These are phyloP conservation scores for Clitopilus hobsonii DNA, from an alignment of 768 basidiomycete species.

Conservation along the genomic window DNA sequence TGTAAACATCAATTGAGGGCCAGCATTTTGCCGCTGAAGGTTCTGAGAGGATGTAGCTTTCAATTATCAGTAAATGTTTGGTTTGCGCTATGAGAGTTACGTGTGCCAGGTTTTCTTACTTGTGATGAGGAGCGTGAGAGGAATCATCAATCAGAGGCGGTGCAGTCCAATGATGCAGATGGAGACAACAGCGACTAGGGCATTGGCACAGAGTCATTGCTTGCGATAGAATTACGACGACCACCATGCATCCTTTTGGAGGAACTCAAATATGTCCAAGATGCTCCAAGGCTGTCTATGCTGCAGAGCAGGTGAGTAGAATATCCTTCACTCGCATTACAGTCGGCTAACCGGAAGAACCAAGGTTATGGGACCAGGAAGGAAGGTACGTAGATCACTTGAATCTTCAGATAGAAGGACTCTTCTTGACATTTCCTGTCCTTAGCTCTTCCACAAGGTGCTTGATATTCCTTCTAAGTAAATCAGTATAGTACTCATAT, in stretches of 20 bases:
- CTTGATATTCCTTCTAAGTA: background rate
- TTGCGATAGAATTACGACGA: constrained; percentile 4
- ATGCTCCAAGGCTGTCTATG: constrained; percentile 77
- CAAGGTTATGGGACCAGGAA: constrained; percentile 83
- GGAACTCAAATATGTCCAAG: constrained; percentile 69
- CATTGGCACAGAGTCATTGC: background rate
- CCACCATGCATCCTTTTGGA: constrained; percentile 72
- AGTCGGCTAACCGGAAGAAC: no score
- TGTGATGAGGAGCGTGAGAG: no score
- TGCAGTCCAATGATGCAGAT: background rate
- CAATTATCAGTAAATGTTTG: no score
- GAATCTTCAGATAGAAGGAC: constrained; percentile 1
- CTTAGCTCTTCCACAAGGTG: constrained; percentile 79
- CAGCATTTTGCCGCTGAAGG: no score
- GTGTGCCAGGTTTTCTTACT: no score
- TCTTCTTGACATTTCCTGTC: constrained; percentile 3
- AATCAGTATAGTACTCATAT: background rate
- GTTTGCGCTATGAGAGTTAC: no score
- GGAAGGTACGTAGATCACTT: constrained; percentile 55
- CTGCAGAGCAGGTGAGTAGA: constrained; percentile 81
- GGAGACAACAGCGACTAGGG: background rate
- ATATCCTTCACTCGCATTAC: no score
- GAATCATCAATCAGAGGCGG: no score
- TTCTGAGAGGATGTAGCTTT: no score
- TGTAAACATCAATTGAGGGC: no score